Percentiles rank a stretch among this genome's conserved stretches.
Conservation (phyloP, 2,329 filamentous ascomycete species). For the Aspergillus udagawae region DNA sequence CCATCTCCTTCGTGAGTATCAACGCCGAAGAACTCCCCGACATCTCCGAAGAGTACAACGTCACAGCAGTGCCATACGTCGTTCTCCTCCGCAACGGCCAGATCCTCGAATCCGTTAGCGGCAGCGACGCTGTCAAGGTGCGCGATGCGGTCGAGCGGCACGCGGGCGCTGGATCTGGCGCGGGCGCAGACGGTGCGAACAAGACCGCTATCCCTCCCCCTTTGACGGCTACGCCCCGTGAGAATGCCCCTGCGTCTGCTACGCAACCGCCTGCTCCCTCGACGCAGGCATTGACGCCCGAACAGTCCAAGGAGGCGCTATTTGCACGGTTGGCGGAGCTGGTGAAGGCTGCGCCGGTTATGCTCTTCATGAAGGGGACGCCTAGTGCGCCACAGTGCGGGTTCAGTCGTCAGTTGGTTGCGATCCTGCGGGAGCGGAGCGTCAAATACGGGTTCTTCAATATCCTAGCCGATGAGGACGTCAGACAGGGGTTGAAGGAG, state of each 20-base stretch:
- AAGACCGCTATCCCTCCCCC: constrained; percentile 37
- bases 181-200: constrained; percentile 29
- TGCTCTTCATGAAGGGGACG: constrained; percentile 99
- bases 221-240: constrained; percentile 37
- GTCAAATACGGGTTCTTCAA: constrained; percentile 99
- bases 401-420: constrained; percentile 87
- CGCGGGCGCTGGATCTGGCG: constrained; percentile 47
- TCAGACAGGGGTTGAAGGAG: constrained; percentile 92
- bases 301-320: constrained; percentile 74
- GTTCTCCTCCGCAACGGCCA: constrained; percentile 73
- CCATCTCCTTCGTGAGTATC: constrained; percentile 79
- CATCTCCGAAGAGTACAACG: constrained; percentile 86
- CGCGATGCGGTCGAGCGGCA: constrained; percentile 81
- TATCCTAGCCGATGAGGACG: constrained; percentile 94
- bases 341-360: constrained; percentile 92
- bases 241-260: constrained; percentile 27
- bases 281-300: constrained; percentile 29
- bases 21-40: constrained; percentile 94
- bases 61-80: constrained; percentile 89
- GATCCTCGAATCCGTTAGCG: constrained; percentile 80
- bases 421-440: constrained; percentile 77
- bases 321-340: constrained; percentile 75
- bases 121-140: constrained; percentile 83
- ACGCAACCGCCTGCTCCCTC: constrained; percentile 27
- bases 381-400: constrained; percentile 83